phyloP scores from a whole-genome alignment of 257 asterid species.

The Solanum paucissectum region DNA sequence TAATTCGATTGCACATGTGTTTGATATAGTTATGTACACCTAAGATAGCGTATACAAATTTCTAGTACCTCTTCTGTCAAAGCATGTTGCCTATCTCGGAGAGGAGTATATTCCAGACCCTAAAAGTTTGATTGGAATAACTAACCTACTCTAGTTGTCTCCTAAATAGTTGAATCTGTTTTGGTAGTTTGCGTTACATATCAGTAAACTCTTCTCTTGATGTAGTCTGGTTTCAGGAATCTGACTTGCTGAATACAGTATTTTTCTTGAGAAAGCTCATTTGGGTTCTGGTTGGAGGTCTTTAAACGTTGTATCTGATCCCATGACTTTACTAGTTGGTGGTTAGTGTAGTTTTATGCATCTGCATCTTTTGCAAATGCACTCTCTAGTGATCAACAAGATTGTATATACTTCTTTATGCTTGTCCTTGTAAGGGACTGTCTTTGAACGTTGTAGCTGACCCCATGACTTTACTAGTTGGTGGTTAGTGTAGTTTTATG shows the following conservation, averaged over 20 bases:
- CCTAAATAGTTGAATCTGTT: neutral
- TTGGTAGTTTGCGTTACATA: neutral
- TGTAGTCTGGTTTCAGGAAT: neutral
- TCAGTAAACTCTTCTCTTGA: neutral
- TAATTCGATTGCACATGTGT: neutral
- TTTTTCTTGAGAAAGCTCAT: neutral
- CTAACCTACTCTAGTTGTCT: neutral
- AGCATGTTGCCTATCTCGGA: neutral
- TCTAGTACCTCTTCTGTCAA: neutral
- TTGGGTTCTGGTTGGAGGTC: neutral
- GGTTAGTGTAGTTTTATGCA: neutral
- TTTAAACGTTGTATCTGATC: neutral
- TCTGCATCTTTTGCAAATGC: neutral
- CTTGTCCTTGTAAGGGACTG: neutral
- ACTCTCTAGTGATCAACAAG: neutral
- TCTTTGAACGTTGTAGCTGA: neutral
- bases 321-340: neutral
- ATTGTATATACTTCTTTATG: neutral
- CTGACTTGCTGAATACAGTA: neutral
- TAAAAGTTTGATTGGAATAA: neutral
- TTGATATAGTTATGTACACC: neutral
- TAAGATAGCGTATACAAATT: neutral
- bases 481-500: neutral
- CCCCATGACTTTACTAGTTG: neutral
- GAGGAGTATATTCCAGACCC: neutral